Evolutionary conservation across 2,329 filamentous ascomycete genomes (phyloP), one percentile per base, ranked within the genome.

Genomic region (Colletotrichum australisinense): DNA sequence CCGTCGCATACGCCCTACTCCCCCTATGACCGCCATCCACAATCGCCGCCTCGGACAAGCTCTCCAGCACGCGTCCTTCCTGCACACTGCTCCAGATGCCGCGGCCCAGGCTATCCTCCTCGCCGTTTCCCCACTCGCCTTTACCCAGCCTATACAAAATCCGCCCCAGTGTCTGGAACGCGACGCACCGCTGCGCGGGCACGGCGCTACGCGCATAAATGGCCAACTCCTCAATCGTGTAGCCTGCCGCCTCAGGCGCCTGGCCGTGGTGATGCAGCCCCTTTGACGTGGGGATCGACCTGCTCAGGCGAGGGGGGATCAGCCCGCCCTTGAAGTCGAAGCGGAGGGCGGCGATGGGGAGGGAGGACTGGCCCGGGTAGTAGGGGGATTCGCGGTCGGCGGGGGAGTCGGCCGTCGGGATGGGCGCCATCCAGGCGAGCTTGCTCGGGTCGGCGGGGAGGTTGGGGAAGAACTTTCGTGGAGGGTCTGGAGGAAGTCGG

Each of bases 191-290:
- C 85, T 99, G 97, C 0, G 94, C 93, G 0, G 97, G 91, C 24
- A 98, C 94, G 0, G 92, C 91, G 68, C 94, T 97, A 42, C 96
- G 89, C 5, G 94, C 92, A 2, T 98, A 88, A 38, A 93, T 90
- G 1, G 95, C 92, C 1, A 99, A 87, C 82, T 99, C 97, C 0
- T 92, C 91, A 35, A 99, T 90, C 0, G 97, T 98, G 83, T 99
- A 99, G 0, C 97, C 97, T 0, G 97, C 97, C 1, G 95, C 94
- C 82, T 97, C 95, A 19, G 97, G 97, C 1, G 96, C 95, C 72
- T 95, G 91, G 75, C 93, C 95, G 81, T 99, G 97, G 82, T 99
- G 96, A 82, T 99, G 97, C 16, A 99, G 88, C 0, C 97, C 97
- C 73, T 93, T 90, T 14, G 91, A 92, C 1, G 91, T 90, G 5